A percentile compares a stretch with the other conserved stretches of the same genome.
phyloP scores from a whole-genome alignment of 129 eudicot species.

The Ambrosia trifida region DNA sequence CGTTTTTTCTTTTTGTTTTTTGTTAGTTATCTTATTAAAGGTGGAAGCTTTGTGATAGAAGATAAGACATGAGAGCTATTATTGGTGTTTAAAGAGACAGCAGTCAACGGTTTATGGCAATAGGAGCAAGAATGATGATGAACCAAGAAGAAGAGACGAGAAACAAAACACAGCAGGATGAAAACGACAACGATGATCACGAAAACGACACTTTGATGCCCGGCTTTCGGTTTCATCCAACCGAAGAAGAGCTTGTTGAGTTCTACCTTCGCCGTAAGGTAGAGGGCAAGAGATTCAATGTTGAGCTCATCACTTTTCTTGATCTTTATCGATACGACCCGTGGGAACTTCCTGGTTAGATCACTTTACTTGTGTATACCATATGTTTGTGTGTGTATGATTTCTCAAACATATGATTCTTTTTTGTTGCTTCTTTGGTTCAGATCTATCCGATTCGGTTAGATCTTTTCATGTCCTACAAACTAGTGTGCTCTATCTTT shows the following conservation, averaged over 20 bases:
- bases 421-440: neutral
- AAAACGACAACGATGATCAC: slow-evolving; percentile 46
- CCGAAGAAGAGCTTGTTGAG: slow-evolving; percentile 94
- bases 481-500: neutral
- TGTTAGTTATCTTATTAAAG: neutral
- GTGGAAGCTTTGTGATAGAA: neutral
- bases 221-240: slow-evolving; percentile 93
- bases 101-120: slow-evolving; percentile 19
- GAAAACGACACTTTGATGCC: slow-evolving; percentile 95
- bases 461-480: neutral
- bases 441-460: neutral
- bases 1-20: neutral
- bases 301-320: slow-evolving; percentile 93
- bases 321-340: slow-evolving; percentile 98
- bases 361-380: neutral
- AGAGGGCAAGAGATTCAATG: slow-evolving; percentile 94
- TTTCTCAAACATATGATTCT: neutral
- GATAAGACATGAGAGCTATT: neutral
- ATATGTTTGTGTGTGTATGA: too few relatives aligned
- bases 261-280: slow-evolving; percentile 99
- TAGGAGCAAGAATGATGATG: slow-evolving; percentile 16
- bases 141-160: slow-evolving; percentile 14
- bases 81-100: neutral
- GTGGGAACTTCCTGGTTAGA: slow-evolving; percentile 95
- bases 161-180: slow-evolving; percentile 16